Percentiles rank a stretch among this genome's conserved stretches.
Conservation (phyloP, 2,329 filamentous ascomycete genomes). For the Pezicula neosporulosa region DNA sequence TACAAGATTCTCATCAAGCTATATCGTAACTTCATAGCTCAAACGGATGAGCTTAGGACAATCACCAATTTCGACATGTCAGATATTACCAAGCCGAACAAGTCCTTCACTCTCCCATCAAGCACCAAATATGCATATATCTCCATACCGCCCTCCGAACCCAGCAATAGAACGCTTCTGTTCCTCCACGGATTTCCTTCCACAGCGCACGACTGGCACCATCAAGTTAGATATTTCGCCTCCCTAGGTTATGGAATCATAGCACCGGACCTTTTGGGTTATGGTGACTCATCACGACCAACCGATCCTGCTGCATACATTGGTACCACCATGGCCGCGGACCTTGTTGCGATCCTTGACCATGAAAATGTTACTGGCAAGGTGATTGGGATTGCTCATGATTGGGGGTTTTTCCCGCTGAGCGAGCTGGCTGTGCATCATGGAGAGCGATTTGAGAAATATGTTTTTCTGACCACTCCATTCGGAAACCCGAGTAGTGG, state of each 20-base stretch:
- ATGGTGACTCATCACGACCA: conserved; percentile 31
- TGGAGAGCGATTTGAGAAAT: conserved; percentile 8
- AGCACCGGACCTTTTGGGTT: conserved; percentile 37
- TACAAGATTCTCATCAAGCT: no score
- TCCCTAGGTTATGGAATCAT: conserved; percentile 37
- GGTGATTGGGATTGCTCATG: conserved; percentile 18
- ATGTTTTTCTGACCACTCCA: conserved; percentile 14
- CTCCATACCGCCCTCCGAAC: conserved; percentile 10
- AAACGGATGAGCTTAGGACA: no score
- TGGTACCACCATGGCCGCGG: conserved; percentile 26
- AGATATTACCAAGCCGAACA: conserved; percentile 6
- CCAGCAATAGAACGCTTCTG: conserved; percentile 27
- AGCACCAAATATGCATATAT: conserved; percentile 24
- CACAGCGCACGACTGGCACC: conserved; percentile 36
- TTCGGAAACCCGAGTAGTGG: conserved; percentile 6
- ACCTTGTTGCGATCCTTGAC: conserved; percentile 32
- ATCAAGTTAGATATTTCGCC: conserved; percentile 16
- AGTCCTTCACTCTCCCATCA: conserved; percentile 3
- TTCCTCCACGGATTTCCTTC: conserved; percentile 47
- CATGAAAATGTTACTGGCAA: conserved; percentile 11
- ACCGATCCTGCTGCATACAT: conserved; percentile 23
- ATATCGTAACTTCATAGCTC: no score
- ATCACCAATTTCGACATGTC: background rate
- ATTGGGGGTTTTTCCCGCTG: conserved; percentile 19
- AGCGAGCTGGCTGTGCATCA: conserved; percentile 10